phyloP scores from a whole-genome alignment of 2,329 filamentous ascomycete species.

The Trichoderma sp. region DNA sequence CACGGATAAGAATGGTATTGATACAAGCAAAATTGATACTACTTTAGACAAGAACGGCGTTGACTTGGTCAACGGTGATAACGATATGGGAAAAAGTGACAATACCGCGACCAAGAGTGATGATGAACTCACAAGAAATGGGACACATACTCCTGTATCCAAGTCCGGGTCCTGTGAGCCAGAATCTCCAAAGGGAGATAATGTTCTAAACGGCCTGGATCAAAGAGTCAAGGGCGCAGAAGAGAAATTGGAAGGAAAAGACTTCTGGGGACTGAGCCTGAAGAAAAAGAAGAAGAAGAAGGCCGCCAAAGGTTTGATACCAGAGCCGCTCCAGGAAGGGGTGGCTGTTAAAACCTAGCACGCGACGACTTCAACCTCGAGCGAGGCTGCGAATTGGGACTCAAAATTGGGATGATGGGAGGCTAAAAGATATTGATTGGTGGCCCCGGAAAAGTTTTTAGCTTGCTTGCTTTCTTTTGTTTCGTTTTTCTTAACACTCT shows the following conservation, averaged over 20 bases:
- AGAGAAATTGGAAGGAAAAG: neutral
- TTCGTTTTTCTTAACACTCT: neutral
- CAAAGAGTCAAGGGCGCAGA: neutral
- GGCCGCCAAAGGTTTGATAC: neutral
- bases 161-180: neutral
- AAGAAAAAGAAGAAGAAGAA: constrained; percentile 10
- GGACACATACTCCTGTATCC: neutral
- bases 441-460: neutral
- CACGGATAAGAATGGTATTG: neutral
- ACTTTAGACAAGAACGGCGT: neutral
- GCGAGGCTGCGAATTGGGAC: neutral
- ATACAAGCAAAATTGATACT: neutral
- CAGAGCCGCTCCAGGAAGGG: neutral
- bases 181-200: neutral
- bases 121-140: neutral
- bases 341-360: neutral
- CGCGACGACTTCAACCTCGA: neutral
- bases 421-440: neutral
- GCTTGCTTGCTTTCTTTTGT: neutral
- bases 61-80: neutral
- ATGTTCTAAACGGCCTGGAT: neutral
- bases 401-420: neutral
- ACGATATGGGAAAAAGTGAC: neutral
- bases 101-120: neutral
- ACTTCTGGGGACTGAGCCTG: neutral